Evolutionary conservation across 768 basidiomycete species (phyloP).

Genomic region (Aureoboletus auriporus): DNA sequence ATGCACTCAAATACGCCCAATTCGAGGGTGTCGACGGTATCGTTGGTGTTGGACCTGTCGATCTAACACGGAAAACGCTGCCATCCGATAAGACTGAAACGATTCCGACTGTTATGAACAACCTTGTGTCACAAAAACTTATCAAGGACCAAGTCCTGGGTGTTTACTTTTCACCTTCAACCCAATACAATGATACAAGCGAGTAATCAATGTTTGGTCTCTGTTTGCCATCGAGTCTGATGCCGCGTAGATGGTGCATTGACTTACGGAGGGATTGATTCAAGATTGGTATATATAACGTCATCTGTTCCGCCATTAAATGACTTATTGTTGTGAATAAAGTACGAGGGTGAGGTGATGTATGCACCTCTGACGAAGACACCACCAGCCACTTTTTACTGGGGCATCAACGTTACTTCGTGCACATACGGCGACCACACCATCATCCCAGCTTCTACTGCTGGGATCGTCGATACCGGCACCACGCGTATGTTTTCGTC

Average conservation of each 20-base stretch:
- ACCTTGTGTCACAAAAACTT: conserved; percentile 14
- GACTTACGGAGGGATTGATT: conserved; percentile 15
- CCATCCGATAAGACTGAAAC: neutral
- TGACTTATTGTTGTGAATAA: neutral
- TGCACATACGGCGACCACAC: conserved; percentile 5
- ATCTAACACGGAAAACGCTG: conserved; percentile 8
- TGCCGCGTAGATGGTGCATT: conserved; percentile 13
- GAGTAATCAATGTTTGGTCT: neutral
- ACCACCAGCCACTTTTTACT: conserved; percentile 12
- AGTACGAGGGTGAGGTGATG: conserved; percentile 19
- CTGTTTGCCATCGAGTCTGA: neutral
- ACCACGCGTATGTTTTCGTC: conserved; percentile 17
- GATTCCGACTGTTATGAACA: conserved; percentile 22
- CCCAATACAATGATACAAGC: conserved; percentile 10
- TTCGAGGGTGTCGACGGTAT: conserved; percentile 22
- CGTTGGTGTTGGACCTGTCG: conserved; percentile 20
- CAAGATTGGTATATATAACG: conserved; percentile 5
- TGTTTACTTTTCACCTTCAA: conserved; percentile 19
- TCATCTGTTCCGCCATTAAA: neutral
- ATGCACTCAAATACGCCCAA: conserved; percentile 3
- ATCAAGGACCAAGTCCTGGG: conserved; percentile 12
- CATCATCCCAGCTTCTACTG: conserved; percentile 10
- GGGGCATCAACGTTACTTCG: conserved; percentile 23
- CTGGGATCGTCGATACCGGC: conserved; percentile 27
- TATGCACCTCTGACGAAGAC: conserved; percentile 22